Evolutionary conservation across 768 basidiomycete genomes (phyloP).

Genomic region (Leccinum uliginosum): DNA sequence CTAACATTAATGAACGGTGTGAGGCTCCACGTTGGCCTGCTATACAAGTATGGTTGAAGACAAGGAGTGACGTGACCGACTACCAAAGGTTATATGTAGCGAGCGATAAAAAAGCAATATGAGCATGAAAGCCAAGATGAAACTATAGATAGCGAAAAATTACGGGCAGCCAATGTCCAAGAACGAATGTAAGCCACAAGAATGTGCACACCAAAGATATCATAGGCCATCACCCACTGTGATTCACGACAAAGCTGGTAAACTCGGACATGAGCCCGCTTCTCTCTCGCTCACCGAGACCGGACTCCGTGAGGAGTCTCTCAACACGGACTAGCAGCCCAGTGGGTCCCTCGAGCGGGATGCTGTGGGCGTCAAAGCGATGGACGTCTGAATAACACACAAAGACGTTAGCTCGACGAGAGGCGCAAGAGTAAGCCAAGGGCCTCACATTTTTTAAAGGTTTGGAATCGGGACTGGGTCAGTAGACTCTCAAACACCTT

Average conservation of each 20-base stretch:
- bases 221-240: constrained; percentile 17
- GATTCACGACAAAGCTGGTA: constrained; percentile 47
- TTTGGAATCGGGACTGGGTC: constrained; percentile 34
- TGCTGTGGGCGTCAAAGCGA: constrained; percentile 68
- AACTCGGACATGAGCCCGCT: constrained; percentile 54
- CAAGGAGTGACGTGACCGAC: constrained; percentile 14
- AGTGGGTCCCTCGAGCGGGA: constrained; percentile 69
- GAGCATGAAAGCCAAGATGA: constrained; percentile 11
- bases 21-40: constrained; percentile 4
- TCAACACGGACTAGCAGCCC: constrained; percentile 67
- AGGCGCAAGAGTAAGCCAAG: constrained; percentile 2
- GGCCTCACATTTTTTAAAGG: constrained; percentile 61
- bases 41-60: constrained; percentile 1
- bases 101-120: constrained; percentile 19
- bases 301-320: constrained; percentile 49
- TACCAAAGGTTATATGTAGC: constrained; percentile 8
- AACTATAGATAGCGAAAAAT: constrained; percentile 25
- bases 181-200: constrained; percentile 2
- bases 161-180: constrained; percentile 17
- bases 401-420: constrained; percentile 11
- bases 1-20: constrained; percentile 8
- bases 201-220: neutral
- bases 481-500: constrained; percentile 34
- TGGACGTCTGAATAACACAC: constrained; percentile 51
- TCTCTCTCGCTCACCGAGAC: constrained; percentile 46